A percentile compares a stretch with the other conserved stretches of the same genome.
Conservation (phyloP, 2,329 filamentous ascomycete species). For the Sporothrix euskadiensis region DNA sequence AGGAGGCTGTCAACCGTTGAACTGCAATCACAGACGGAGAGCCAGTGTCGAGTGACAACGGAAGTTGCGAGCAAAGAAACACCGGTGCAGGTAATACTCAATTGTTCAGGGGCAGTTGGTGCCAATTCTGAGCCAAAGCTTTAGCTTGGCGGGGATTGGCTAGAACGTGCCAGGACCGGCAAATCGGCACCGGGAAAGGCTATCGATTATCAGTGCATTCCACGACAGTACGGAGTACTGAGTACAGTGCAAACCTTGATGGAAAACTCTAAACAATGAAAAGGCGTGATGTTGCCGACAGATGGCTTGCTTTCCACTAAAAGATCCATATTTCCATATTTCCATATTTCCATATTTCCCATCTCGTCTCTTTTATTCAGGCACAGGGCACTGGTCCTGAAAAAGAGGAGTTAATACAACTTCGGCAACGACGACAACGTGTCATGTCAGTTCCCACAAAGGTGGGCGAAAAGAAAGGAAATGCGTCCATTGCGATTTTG, state of each 20-base stretch:
- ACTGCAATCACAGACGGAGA: too few species aligned
- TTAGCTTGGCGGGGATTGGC: not conserved
- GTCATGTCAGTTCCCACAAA: not conserved
- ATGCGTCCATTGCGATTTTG: not conserved
- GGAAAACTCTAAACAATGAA: not conserved
- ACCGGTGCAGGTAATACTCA: not conserved
- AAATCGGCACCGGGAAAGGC: slow-evolving; percentile 26
- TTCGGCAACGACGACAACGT: not conserved
- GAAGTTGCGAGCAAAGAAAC: not conserved
- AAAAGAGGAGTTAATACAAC: not conserved
- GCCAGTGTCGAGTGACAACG: not conserved
- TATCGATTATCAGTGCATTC: not conserved
- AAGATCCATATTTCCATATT: not conserved
- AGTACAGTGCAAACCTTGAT: not conserved
- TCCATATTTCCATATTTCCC: not conserved
- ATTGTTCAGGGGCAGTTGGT: not conserved
- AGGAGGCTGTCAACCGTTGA: not conserved
- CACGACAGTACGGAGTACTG: not conserved
- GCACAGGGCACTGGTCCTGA: not conserved
- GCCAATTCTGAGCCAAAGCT: not conserved
- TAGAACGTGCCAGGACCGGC: not conserved
- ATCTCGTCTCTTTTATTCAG: not conserved
- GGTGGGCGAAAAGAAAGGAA: not conserved
- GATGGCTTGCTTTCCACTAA: not conserved
- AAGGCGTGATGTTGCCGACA: slow-evolving; percentile 16